phyloP scores from a whole-genome alignment of 2,329 filamentous ascomycete species.

The Aspergillus pseudoviridinutans region DNA sequence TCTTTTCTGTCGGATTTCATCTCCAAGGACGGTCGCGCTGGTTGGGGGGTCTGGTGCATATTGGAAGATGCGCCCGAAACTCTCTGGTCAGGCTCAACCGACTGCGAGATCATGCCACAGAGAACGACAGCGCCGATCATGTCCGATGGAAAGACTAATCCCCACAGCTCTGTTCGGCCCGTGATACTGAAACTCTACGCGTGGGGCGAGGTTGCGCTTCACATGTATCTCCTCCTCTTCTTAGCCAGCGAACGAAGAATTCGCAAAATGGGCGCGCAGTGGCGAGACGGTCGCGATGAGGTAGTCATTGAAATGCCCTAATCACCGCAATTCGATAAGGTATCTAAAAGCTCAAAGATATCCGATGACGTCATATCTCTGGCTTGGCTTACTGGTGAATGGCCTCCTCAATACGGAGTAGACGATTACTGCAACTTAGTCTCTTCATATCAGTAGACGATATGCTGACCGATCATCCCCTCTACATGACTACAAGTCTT shows the following conservation, averaged over 20 bases:
- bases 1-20: constrained; percentile 37
- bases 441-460: not conserved
- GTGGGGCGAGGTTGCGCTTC: constrained; percentile 69
- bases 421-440: not conserved
- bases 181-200: constrained; percentile 64
- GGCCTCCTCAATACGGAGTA: constrained; percentile 3
- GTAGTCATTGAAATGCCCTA: constrained; percentile 51
- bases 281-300: constrained; percentile 62
- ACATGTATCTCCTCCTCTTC: constrained; percentile 72
- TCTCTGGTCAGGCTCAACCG: not conserved
- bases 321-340: not conserved
- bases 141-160: not conserved
- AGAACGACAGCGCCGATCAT: not conserved
- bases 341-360: not conserved
- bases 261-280: constrained; percentile 55
- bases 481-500: not conserved
- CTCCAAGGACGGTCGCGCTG: constrained; percentile 35
- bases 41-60: constrained; percentile 45
- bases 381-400: not conserved
- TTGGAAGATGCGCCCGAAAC: constrained; percentile 19
- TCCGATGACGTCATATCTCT: not conserved
- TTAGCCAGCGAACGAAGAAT: constrained; percentile 64
- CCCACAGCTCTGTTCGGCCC: constrained; percentile 10
- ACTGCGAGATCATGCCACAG: not conserved
- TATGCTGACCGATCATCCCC: not conserved